Conservation (phyloP, 2,329 filamentous ascomycete genomes). For the Microsporum canis region DNA sequence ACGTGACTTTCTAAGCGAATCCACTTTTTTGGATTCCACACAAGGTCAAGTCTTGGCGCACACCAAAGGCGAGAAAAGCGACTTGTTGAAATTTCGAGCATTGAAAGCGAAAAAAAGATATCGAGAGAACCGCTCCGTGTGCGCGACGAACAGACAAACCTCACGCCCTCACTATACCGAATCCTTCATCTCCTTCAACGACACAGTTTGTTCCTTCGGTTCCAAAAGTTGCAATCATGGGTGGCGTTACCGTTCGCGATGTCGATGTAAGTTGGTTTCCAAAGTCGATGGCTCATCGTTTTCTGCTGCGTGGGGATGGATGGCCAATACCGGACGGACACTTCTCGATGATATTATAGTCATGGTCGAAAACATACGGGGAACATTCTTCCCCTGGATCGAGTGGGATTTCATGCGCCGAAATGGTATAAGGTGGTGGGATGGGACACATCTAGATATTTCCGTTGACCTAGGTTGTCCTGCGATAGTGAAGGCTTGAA, state of each 20-base stretch:
- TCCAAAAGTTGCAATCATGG: constrained; percentile 46
- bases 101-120: constrained; percentile 8
- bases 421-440: not conserved
- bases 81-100: constrained; percentile 7
- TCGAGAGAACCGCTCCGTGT: constrained; percentile 2
- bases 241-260: constrained; percentile 56
- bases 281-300: not conserved
- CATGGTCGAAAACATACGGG: not conserved
- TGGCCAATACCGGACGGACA: not conserved
- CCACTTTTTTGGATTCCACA: constrained; percentile 18
- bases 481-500: not conserved
- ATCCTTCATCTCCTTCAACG: constrained; percentile 22
- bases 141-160: constrained; percentile 15
- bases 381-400: not conserved
- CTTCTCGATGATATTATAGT: not conserved
- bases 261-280: constrained; percentile 43
- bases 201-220: constrained; percentile 17
- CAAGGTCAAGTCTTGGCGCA: constrained; percentile 14
- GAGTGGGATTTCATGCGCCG: not conserved
- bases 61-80: constrained; percentile 6
- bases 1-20: constrained; percentile 33
- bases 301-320: not conserved
- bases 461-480: not conserved
- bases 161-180: constrained; percentile 21
- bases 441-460: not conserved